Evolutionary conservation across 305 asterid species (phyloP).

Genomic region (Salvia sclarea): DNA sequence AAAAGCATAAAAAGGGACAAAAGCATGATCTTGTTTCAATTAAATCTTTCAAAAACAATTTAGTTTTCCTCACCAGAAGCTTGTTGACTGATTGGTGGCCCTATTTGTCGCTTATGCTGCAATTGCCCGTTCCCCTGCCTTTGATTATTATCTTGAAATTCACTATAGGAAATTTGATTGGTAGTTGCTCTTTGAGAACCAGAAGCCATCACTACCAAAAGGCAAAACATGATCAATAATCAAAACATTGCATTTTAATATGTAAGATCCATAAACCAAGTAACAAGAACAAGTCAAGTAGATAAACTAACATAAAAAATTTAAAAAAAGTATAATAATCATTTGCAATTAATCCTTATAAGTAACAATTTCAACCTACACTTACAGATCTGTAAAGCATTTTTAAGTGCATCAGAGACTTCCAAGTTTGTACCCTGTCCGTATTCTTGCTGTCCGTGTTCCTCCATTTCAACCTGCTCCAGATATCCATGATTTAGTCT

Average conservation of each 20-base stretch:
- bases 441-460: background rate
- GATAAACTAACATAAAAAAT: background rate
- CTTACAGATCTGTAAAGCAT: constrained; percentile 15
- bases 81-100: background rate
- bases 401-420: background rate
- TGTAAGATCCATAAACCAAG: background rate
- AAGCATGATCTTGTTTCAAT: background rate
- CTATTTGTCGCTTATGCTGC: background rate
- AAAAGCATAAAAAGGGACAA: background rate
- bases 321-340: too few species aligned
- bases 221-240: background rate
- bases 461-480: constrained; percentile 12
- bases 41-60: background rate
- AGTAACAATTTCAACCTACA: background rate
- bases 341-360: too few species aligned
- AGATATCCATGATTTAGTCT: background rate
- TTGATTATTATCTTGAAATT: constrained; percentile 2
- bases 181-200: constrained; percentile 1
- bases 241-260: background rate
- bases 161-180: background rate
- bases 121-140: background rate
- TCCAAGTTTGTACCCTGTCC: constrained; percentile 3
- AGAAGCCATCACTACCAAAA: constrained; percentile 14
- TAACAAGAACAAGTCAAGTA: background rate
- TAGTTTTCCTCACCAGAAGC: background rate